Evolutionary conservation across 345 rosid species (phyloP), one percentile per base, ranked within the genome.

Genomic region (Gossypium raimondii): DNA sequence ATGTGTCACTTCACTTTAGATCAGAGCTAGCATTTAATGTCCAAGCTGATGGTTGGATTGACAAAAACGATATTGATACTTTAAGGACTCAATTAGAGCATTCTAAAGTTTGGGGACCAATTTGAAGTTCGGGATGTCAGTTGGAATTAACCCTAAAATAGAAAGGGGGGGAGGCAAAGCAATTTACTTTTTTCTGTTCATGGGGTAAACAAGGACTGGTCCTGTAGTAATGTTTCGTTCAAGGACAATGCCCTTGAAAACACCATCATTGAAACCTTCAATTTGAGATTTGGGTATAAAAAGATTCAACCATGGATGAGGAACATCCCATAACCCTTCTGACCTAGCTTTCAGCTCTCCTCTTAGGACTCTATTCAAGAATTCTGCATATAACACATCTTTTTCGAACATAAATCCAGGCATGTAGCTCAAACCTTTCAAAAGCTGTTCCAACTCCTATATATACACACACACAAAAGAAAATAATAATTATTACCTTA

Each of bases 281-380:
- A 94, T 89, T 11, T 81, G 82, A 64, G 99, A 94, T 82, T 76
- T 81, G 1, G 99, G 98, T 18, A 94, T 77, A 25, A 94, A 93
- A 2, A 94, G 82, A 70, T 93, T 94, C 50, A 94, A 80, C 99
- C 99, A 94, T 44, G 99, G 99, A 84, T 94, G 99, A 64, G 99
- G 97, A 83, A 94, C 98, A 44, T 94, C 92, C 98, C 98, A 94
- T 7, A 89, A 72, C 59, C 97, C 93, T 75, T 81, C 80, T 9
- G 89, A 75, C 48, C 80, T 82, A 25, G 92, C 95, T 45, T 87
- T 80, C n/a, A 76, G 69, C 81, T 94, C 97, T 78, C 86, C 95
- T 44, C 80, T 78, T 73, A 87, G 86, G 17, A 93, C 98, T 81
- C 98, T 86, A 77, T 93, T 78, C 77, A 94, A 84, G 77, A 91